A percentile compares a stretch with the other conserved stretches of the same genome.
Evolutionary conservation across 225 moss, liverwort and hornwort genomes (phyloP).

Genomic region (Pseudoscleropodium purum): DNA sequence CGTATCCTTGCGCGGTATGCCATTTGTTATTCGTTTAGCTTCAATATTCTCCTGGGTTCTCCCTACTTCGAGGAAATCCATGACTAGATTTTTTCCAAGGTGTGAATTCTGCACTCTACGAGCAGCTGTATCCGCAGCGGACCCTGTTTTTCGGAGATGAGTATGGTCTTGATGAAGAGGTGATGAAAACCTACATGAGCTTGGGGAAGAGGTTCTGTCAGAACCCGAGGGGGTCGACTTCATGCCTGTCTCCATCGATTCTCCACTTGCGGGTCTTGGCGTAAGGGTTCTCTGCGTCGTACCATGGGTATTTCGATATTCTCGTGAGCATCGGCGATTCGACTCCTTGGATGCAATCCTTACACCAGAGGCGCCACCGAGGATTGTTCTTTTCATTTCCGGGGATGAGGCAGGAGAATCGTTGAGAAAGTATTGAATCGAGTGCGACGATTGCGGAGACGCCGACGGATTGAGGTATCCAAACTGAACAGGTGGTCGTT

Average conservation of each 20-base stretch:
- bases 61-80: constrained; percentile 6
- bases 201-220: background rate
- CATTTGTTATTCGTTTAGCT: background rate
- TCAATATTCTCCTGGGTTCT: background rate
- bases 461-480: constrained; percentile 19
- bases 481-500: constrained; percentile 15
- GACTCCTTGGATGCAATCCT: constrained; percentile 1
- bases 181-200: background rate
- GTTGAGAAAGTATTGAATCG: constrained; percentile 31
- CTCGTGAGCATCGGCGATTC: constrained; percentile 4
- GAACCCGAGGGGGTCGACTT: background rate
- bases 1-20: background rate
- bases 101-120: background rate
- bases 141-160: background rate
- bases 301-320: background rate
- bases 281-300: background rate
- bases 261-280: background rate
- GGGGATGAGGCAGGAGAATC: constrained; percentile 28
- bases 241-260: background rate
- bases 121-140: background rate
- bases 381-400: constrained; percentile 6
- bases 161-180: background rate
- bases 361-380: background rate
- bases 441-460: constrained; percentile 37
- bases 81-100: constrained; percentile 13